Base-by-base conservation (phyloP, 805 yeast genomes). In the Myxozyma nipponensis region DNA sequence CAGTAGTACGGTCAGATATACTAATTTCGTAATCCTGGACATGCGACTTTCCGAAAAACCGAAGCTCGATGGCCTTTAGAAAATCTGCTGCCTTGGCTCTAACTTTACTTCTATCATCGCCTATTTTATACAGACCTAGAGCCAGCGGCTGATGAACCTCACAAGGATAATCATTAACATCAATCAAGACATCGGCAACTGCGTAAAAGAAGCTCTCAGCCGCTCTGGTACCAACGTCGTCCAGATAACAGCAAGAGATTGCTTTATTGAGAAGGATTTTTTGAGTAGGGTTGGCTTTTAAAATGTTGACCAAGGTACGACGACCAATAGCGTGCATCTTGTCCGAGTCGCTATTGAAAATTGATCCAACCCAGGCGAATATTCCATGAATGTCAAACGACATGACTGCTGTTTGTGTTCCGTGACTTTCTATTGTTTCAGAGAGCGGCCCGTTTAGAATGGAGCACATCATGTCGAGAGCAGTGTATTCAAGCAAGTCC, bases 391-490 rank as follows among this genome's bases (percentile, higher is more conserved):
- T 74, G 57, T 88, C 90, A 66, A 89, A 86, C 0, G 90, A 80
- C 59, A 85, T 70, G 1, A 78, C 69, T 0, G 81, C 75, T 1
- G 76, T 71, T 42, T 78, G 78, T 2, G 76, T 71, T 3, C 56
- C 59, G 15, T 46, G 47, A 26, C 56, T 62, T 2, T 51, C 61
- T 7, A 57, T 49, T 10, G 61, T 64, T 45, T 74, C 77, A 4
- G 78, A 75, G 6, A 89, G 77, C 2, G 83, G 78, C n/a, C 95
- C 93, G 1, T 82, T 74, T 47, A 59, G 81, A 24, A 93, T 69
- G 0, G 83, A 75, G 0, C 95, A 86, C 95, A 93, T 86, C 37
- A 95, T 81, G 52, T 87, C 84, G 43, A 88, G 72, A 0, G 95
- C 79, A 1, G 95, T 75, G 19, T 76, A 69, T 56, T 87, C 88